These are phyloP conservation scores for Thelonectria rubi DNA, from an alignment of 2,329 filamentous ascomycete genomes.

Conservation along the genomic window DNA sequence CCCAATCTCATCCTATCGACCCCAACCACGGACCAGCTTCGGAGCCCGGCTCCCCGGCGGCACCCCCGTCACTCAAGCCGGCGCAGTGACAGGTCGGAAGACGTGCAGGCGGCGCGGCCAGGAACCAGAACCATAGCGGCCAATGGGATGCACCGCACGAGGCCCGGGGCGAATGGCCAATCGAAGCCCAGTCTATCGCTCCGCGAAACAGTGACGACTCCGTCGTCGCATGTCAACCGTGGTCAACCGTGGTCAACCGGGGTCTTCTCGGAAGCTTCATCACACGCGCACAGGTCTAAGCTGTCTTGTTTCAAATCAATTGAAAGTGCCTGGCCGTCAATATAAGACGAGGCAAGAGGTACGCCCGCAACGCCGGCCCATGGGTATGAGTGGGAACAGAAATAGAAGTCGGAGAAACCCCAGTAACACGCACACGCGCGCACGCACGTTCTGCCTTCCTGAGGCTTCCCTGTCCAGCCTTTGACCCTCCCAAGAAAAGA, in stretches of 20 bases:
- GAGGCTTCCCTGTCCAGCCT: neutral
- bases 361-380: conserved; percentile 20
- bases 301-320: conserved; percentile 21
- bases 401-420: conserved; percentile 16
- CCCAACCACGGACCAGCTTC: conserved; percentile 17
- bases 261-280: conserved; percentile 9
- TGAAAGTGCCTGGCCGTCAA: conserved; percentile 8
- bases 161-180: neutral
- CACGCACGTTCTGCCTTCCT: conserved; percentile 2
- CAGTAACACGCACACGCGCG: neutral
- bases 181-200: neutral
- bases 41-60: conserved; percentile 16
- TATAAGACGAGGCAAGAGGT: neutral
- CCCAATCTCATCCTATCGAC: conserved; percentile 19
- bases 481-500: neutral
- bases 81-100: conserved; percentile 18
- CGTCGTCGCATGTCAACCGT: too few relatives aligned
- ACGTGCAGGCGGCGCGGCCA: neutral
- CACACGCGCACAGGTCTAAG: neutral
- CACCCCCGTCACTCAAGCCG: conserved; percentile 7
- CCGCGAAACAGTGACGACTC: neutral
- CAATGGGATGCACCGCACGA: conserved; percentile 8
- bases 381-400: conserved; percentile 13
- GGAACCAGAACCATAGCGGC: neutral
- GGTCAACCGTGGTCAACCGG: too few relatives aligned